Percentiles rank a stretch among this genome's conserved stretches.
These are phyloP conservation scores for Sordariomycetes sp. DNA, from an alignment of 2,329 filamentous ascomycete genomes.

Conservation along the genomic window DNA sequence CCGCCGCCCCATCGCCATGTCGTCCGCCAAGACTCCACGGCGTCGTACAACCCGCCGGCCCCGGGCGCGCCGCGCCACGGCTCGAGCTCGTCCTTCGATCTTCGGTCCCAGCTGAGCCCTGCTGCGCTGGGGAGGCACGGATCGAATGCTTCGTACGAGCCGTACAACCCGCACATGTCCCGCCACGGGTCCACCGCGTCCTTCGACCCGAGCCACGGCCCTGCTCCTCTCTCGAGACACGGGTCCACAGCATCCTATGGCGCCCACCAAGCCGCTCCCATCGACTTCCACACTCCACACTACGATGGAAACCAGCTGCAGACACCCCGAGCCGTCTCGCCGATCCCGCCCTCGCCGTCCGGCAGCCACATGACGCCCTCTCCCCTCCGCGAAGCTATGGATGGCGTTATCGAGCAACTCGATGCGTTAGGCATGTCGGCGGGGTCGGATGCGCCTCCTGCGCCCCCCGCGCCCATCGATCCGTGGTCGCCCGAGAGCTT, in stretches of 20 bases:
- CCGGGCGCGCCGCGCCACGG: slow-evolving; percentile 6
- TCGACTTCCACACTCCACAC: slow-evolving; percentile 3
- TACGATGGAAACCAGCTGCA: slow-evolving; percentile 17
- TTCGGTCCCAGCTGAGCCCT: slow-evolving; percentile 7
- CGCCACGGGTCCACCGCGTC: slow-evolving; percentile 22
- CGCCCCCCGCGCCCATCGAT: slow-evolving; percentile 45
- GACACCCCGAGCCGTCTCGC: slow-evolving; percentile 46
- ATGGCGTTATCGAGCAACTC: slow-evolving; percentile 91
- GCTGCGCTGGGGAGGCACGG: slow-evolving; percentile 14
- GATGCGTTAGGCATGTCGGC: slow-evolving; percentile 63
- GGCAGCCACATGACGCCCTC: slow-evolving; percentile 68
- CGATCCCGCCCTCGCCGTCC: slow-evolving; percentile 54
- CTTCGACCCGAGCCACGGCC: slow-evolving; percentile 12
- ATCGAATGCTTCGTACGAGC: slow-evolving; percentile 23
- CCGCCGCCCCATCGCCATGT: slow-evolving; percentile 73
- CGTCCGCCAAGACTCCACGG: slow-evolving; percentile 16
- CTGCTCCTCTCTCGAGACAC: slow-evolving; percentile 14
- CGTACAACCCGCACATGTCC: slow-evolving; percentile 14
- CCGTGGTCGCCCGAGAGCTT: slow-evolving; percentile 92
- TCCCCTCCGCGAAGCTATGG: slow-evolving; percentile 87
- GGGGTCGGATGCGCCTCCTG: slow-evolving; percentile 24
- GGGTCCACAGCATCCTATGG: slow-evolving; percentile 20
- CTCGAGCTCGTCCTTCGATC: slow-evolving; percentile 7
- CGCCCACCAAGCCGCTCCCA: slow-evolving; percentile 7
- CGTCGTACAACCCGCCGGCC: slow-evolving; percentile 13